Evolutionary conservation across 1,284 basidiomycete species (phyloP), one percentile per base, ranked within the genome.

Genomic region (Vanrija sp.): DNA sequence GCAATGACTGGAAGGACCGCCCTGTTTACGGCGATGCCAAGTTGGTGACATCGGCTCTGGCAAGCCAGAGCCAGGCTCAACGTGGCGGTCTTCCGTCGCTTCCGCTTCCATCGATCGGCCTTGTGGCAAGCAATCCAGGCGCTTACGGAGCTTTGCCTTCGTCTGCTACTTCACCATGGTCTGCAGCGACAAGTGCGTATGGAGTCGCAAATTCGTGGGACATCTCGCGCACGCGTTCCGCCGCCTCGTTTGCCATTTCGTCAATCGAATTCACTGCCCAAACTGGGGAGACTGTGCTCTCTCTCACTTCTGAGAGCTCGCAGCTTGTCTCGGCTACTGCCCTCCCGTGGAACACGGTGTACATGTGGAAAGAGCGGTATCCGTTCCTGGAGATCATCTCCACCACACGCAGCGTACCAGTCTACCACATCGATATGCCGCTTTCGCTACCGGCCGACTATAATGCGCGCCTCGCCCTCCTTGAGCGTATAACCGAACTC

Each of bases 341-440:
- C 3, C 44, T 59, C 19, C 38, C 58, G 6, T 52, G 51, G 38
- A 26, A 52, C 51, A 12, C 25, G 1, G 46, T 59, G n/a, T 46
- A 49, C 19, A 46, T 46, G 42, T 57, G 46, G 46, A 12, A 48
- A 19, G 19, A 40, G 3, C 45, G 61, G 6, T 62, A 62, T 21
- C 54, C 54, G 3, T 62, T 62, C 52, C 48, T 62, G 7, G 52
- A 49, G 19, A 18, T 38, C 43, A 49, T 57, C 21, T 46, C 49
- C 0, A 39, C 46, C 2, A 18, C 45, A 0, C 48, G 51, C 3
- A n/a, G 18, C 16, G 40, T 53, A 2, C 52, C 61, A 0, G 54
- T 58, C 14, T 62, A 52, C 46, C 61, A 62, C 45, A 45, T 62
- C 38, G 57, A 62, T 21, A 45, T 62, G n/a, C 57, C 57, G 5